Evolutionary conservation across 108 stramenopile genomes (phyloP), one percentile per base, ranked within the genome.

Genomic region (Thalassiosira profunda): DNA sequence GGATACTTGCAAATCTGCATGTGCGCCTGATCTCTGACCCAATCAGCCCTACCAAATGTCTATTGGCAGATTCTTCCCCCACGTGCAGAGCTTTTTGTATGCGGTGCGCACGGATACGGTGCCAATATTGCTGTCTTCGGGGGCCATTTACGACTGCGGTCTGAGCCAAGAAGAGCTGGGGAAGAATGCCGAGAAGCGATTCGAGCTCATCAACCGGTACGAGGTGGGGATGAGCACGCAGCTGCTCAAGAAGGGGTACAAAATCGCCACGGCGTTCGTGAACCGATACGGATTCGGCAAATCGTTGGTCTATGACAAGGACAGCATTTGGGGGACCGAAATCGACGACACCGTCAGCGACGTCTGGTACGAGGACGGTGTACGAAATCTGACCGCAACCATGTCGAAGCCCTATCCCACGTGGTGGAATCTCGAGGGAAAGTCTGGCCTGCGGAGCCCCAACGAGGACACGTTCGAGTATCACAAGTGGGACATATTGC

Each of bases 191-290:
- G n/a, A n/a, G n/a, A n/a, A n/a, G n/a, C n/a, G n/a, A n/a, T n/a
- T n/a, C n/a, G n/a, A n/a, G n/a, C 64, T 77, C 40, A 56, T 77
- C 0, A 63, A 63, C 62, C 51, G 76, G 34, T 77, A 77, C 46
- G 76, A 77, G 63, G 76, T 77, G 45, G 76, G 76, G 1, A 77
- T 77, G 1, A 77, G 67, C 53, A 54, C 62, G 14, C 62, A 64
- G 12, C 47, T 77, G 14, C 46, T 77, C 25, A 63, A 69, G 52
- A 31, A 63, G 8, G 76, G 76, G 10, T 68, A 63, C 34, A 63
- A 67, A 31, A 69, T 77, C 35, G 67, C 76, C 24, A 56, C 76
- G 55, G 67, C 67, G 14, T 77, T 77, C 33, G 69, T 77, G 67
- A 61, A 77, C 51, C 76, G 58, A 33, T 35, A 55, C 34, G 76